Evolutionary conservation across 768 basidiomycete species (phyloP).

Genomic region (Hypholoma sublateritium): DNA sequence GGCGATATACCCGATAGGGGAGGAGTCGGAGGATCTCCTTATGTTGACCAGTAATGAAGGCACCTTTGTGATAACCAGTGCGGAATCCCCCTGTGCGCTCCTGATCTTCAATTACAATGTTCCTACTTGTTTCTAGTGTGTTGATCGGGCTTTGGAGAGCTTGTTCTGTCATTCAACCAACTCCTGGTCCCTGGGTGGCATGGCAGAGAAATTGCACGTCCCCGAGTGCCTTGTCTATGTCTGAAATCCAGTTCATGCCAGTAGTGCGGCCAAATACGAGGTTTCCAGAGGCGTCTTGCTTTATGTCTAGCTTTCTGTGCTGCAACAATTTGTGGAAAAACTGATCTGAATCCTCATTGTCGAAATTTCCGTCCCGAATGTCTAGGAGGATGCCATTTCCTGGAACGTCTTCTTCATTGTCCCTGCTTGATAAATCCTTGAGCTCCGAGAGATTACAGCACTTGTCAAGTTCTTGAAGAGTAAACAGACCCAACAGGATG

Average conservation of each 20-base stretch:
- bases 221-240: background rate
- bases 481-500: background rate
- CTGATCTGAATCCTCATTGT: background rate
- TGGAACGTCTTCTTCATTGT: background rate
- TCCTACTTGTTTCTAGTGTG: background rate
- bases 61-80: constrained; percentile 8
- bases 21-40: constrained; percentile 10
- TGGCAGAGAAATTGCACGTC: background rate
- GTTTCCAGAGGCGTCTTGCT: background rate
- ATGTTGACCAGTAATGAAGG: constrained; percentile 2
- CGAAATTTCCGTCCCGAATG: background rate
- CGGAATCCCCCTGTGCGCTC: background rate
- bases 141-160: background rate
- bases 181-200: constrained; percentile 7
- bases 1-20: background rate
- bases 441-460: background rate
- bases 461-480: background rate
- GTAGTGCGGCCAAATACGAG: background rate
- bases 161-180: constrained; percentile 6
- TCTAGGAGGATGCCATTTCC: constrained; percentile 4
- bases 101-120: background rate
- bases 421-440: background rate
- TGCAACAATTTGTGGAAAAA: background rate
- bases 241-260: background rate
- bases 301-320: background rate